Base-by-base conservation (phyloP, 495 filamentous ascomycete genomes). In the Cercophora sp. region DNA sequence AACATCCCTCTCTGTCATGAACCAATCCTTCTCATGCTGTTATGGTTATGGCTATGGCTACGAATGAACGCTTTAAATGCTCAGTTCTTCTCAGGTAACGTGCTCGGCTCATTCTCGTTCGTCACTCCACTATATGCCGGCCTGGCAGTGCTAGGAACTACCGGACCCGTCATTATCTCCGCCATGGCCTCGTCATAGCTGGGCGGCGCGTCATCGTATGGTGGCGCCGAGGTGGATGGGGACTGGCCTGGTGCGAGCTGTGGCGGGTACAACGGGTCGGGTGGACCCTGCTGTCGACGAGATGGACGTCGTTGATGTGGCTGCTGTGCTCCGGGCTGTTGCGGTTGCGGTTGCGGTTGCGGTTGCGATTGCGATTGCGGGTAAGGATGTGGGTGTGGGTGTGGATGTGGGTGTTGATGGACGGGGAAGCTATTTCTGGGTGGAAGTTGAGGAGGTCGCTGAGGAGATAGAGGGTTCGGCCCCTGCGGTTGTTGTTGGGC, bases 151-250 rank as follows among this genome's bases (percentile, higher is more conserved):
- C 22, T 48, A 0, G 68, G 82, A 44, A 70, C 47, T 13, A 65
- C 46, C 9, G 75, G 72, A 9, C 68, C 73, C 0, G 70, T 60
- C 50, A 94, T 71, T 52, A 83, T 79, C 57, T 89, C 84, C 39
- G 87, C 89, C 72, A 96, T 89, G 11, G 91, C 89, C 72, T 97
- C 92, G 70, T 93, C 87, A 65, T 94, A 94, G 60, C 85, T 90
- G 24, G 89, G 89, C 20, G 81, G 82, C 9, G 84, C 82, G 11
- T 88, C 87, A 15, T 84, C 84, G 50, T 75, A 67, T 0, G 72
- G 72, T 15, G 66, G 67, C 4, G 75, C 58, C 2, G 29, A 32
- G 29, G 29, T 32, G 29, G 29, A 32, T 6, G 29, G 29, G 8
- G 20, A 44, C 24, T 60, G 56, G n/a, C 36, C 61, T 1, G 67